These are phyloP conservation scores for Calocera cornea DNA, from an alignment of 768 basidiomycete genomes.

Conservation along the genomic window DNA sequence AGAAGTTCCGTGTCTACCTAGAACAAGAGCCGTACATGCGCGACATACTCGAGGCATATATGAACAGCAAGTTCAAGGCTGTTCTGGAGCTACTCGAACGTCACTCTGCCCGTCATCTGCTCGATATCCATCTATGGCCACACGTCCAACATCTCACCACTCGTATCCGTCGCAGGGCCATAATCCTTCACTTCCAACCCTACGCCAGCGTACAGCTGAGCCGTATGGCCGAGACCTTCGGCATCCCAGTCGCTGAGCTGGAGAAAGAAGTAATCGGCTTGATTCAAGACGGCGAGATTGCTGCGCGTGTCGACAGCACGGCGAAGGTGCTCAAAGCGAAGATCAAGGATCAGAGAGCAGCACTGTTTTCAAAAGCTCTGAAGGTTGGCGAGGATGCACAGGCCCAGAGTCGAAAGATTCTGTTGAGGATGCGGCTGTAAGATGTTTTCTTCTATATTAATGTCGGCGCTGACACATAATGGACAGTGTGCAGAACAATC, in stretches of 20 bases:
- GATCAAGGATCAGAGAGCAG: conserved; percentile 63
- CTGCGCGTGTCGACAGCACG: conserved; percentile 75
- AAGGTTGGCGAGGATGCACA: conserved; percentile 60
- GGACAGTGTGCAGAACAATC: background rate
- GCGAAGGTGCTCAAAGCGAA: conserved; percentile 77
- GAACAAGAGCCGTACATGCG: conserved; percentile 80
- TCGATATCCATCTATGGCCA: conserved; percentile 61
- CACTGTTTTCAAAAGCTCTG: conserved; percentile 62
- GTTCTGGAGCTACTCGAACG: conserved; percentile 61
- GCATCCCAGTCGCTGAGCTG: conserved; percentile 58
- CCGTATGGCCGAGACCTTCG: conserved; percentile 77
- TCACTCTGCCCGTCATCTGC: conserved; percentile 61
- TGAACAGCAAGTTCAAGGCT: conserved; percentile 72
- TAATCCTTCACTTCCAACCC: conserved; percentile 82
- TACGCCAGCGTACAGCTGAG: conserved; percentile 74
- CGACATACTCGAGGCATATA: conserved; percentile 74
- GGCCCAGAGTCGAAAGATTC: conserved; percentile 56
- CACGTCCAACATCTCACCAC: conserved; percentile 55
- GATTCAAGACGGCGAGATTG: conserved; percentile 63
- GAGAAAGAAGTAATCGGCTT: conserved; percentile 61
- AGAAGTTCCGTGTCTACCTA: conserved; percentile 58
- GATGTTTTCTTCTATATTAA: conserved; percentile 19
- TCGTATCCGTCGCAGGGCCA: conserved; percentile 60
- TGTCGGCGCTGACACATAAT: background rate
- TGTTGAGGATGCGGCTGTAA: conserved; percentile 74